Conservation (phyloP, 352 stramenopile species). For the Phytophthora hibernalis region DNA sequence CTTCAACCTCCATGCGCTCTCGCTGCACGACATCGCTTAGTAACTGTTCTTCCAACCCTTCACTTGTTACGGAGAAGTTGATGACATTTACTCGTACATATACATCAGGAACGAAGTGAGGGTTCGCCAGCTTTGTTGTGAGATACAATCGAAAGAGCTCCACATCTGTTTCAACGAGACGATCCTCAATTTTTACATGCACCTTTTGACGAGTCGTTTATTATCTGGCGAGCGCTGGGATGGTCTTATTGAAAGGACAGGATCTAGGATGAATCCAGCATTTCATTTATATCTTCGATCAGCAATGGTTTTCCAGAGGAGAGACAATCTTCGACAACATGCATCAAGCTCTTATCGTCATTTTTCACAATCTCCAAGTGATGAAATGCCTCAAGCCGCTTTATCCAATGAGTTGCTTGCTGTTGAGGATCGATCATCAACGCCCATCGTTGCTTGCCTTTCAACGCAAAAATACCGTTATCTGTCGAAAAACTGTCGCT, state of each 20-base stretch:
- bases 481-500: constrained; percentile 91
- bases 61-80: constrained; percentile 94
- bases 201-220: constrained; percentile 3
- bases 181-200: constrained; percentile 76
- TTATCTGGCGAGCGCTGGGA: constrained; percentile 5
- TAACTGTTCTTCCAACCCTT: constrained; percentile 91
- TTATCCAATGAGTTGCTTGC: constrained; percentile 93
- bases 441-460: constrained; percentile 88
- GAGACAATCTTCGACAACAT: constrained; percentile 52
- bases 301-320: constrained; percentile 52
- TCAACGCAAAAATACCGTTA: constrained; percentile 91
- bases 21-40: constrained; percentile 88
- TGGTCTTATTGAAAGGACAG: constrained; percentile 48
- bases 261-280: constrained; percentile 65
- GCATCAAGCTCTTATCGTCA: constrained; percentile 49
- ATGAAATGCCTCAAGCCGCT: constrained; percentile 77
- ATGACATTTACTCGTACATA: constrained; percentile 94
- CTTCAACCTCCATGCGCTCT: constrained; percentile 89
- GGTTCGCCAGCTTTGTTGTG: constrained; percentile 93
- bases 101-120: constrained; percentile 90
- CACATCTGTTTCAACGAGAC: constrained; percentile 72
- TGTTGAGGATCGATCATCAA: constrained; percentile 95
- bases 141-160: constrained; percentile 90
- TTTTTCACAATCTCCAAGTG: constrained; percentile 80
- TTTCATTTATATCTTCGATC: constrained; percentile 64